Evolutionary conservation across 1,284 basidiomycete species (phyloP).

Genomic region (Singerocomus inundabilis): DNA sequence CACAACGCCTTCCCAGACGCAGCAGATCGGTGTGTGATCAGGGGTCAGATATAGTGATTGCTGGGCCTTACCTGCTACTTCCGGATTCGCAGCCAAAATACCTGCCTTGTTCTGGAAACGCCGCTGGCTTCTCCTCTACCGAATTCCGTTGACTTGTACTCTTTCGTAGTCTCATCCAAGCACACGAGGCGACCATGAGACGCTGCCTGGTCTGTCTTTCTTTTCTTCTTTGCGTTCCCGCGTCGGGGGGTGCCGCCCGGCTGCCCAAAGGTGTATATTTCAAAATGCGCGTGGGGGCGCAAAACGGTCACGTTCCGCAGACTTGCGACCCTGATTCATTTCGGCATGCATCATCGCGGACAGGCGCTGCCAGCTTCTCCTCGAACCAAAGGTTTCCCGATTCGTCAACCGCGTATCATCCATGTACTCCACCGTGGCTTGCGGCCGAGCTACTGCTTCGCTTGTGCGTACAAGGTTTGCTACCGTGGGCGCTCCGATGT

Average conservation of each 20-base stretch:
- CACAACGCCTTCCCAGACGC: conserved; percentile 29
- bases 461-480: background rate
- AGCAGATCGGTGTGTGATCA: conserved; percentile 31
- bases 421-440: background rate
- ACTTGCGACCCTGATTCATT: conserved; percentile 33
- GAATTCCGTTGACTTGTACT: conserved; percentile 2
- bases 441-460: background rate
- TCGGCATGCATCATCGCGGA: conserved; percentile 27
- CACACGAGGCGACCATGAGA: conserved; percentile 7
- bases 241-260: conserved; percentile 1
- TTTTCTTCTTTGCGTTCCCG: conserved; percentile 2
- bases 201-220: background rate
- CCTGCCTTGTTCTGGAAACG: conserved; percentile 23
- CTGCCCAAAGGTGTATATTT: conserved; percentile 3
- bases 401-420: conserved; percentile 10
- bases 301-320: conserved; percentile 5
- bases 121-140: conserved; percentile 23
- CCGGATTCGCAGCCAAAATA: conserved; percentile 30
- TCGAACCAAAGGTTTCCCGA: conserved; percentile 19
- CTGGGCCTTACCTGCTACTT: conserved; percentile 29
- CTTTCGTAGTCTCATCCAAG: background rate
- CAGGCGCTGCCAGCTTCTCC: conserved; percentile 11
- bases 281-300: conserved; percentile 1
- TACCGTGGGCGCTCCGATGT: background rate
- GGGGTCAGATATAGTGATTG: conserved; percentile 27